phyloP scores from a whole-genome alignment of 169 alveolate genomes.

The Eimeria falciformis region DNA sequence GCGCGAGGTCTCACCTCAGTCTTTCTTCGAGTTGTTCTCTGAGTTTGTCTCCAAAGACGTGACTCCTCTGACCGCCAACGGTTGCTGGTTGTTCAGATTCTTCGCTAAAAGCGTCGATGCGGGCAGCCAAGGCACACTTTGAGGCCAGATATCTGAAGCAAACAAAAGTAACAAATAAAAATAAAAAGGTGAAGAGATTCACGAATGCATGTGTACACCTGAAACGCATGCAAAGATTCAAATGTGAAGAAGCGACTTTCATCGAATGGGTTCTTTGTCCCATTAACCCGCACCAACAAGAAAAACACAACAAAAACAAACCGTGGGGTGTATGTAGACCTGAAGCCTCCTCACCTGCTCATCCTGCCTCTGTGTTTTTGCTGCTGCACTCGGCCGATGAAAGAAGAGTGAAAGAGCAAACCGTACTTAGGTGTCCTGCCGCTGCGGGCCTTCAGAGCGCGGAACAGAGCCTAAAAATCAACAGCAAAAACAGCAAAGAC shows the following conservation, averaged over 20 bases:
- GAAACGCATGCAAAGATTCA: not conserved
- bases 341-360: constrained; percentile 63
- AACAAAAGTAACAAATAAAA: not conserved
- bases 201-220: not conserved
- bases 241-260: no score
- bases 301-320: not conserved
- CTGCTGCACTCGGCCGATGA: constrained; percentile 96
- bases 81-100: constrained; percentile 20
- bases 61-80: constrained; percentile 78
- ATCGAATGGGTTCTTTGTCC: no score
- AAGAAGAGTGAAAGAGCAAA: constrained; percentile 96
- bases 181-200: not conserved
- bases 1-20: constrained; percentile 89
- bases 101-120: constrained; percentile 95
- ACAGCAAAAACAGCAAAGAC: not conserved
- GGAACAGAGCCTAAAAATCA: constrained; percentile 98
- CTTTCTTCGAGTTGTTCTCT: constrained; percentile 96
- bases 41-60: constrained; percentile 95
- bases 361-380: constrained; percentile 93
- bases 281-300: not conserved
- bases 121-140: constrained; percentile 98
- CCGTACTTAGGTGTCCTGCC: constrained; percentile 99
- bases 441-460: constrained; percentile 97
- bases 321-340: not conserved
- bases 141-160: constrained; percentile 96